Percentiles rank a stretch among this genome's conserved stretches.
Conservation (phyloP, 768 basidiomycete species). For the Boletus rubropictus region DNA sequence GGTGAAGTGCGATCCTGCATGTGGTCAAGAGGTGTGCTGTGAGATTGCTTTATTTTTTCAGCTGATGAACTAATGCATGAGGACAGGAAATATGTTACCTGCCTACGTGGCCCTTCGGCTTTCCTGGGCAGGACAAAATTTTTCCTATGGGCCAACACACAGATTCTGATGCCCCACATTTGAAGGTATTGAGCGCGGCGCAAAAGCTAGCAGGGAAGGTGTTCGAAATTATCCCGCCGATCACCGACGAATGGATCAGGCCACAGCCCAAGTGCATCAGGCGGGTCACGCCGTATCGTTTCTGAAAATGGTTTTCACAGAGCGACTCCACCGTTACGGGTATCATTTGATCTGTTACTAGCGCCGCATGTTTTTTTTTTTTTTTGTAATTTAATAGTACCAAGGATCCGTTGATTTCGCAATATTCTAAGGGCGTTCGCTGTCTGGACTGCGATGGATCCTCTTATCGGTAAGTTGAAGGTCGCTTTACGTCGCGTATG, state of each 20-base stretch:
- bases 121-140: conserved; percentile 1
- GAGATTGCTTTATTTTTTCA: neutral
- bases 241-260: conserved; percentile 4
- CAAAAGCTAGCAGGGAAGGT: neutral
- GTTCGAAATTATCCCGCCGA: neutral
- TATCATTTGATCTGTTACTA: neutral
- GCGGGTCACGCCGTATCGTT: conserved; percentile 1
- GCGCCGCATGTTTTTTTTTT: too few species aligned
- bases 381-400: neutral
- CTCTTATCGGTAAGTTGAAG: neutral
- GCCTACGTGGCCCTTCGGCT: conserved; percentile 16
- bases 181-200: neutral
- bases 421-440: neutral
- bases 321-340: neutral
- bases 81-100: conserved; percentile 18
- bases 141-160: neutral
- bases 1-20: conserved; percentile 43
- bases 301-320: neutral
- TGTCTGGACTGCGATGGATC: neutral
- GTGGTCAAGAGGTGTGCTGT: conserved; percentile 36
- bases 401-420: neutral
- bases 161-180: neutral
- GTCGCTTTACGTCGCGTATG: too few species aligned
- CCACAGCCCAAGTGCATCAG: conserved; percentile 14
- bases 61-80: neutral